These are phyloP conservation scores for Fistulina hepatica DNA, from an alignment of 1,284 basidiomycete species.

Conservation along the genomic window DNA sequence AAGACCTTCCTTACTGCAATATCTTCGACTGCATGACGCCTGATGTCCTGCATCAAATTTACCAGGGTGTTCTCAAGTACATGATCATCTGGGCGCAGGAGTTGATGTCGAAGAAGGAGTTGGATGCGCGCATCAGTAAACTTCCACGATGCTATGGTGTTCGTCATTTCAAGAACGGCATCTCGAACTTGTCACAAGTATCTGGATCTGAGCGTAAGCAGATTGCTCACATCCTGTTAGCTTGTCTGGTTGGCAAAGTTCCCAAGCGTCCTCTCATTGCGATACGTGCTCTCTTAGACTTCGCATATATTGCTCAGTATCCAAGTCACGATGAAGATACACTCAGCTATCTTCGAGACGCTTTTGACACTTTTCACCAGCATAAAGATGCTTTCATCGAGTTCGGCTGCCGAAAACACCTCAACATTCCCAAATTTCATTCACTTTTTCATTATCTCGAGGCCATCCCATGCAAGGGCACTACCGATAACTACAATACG, in stretches of 20 bases:
- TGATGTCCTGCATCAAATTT: constrained; percentile 24
- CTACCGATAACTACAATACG: constrained; percentile 25
- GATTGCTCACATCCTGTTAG: constrained; percentile 17
- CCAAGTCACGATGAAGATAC: constrained; percentile 21
- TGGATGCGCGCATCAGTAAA: constrained; percentile 15
- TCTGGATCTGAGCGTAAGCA: constrained; percentile 17
- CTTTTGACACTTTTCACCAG: constrained; percentile 21
- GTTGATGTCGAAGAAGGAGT: constrained; percentile 12
- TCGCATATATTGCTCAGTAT: constrained; percentile 25
- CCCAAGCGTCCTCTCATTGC: constrained; percentile 1
- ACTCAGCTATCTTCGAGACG: constrained; percentile 15
- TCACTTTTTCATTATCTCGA: constrained; percentile 20
- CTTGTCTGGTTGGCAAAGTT: constrained; percentile 9
- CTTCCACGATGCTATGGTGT: constrained; percentile 16
- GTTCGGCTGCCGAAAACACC: constrained; percentile 18
- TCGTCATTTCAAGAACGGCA: constrained; percentile 19
- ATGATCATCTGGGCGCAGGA: constrained; percentile 17
- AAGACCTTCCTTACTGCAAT: constrained; percentile 11
- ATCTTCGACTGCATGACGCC: constrained; percentile 18
- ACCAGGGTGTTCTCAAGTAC: constrained; percentile 21
- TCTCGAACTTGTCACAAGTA: constrained; percentile 15
- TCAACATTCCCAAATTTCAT: constrained; percentile 28
- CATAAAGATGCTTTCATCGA: constrained; percentile 24
- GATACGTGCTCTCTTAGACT: constrained; percentile 22
- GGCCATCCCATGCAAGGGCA: constrained; percentile 19